Percentiles rank a stretch among this genome's conserved stretches.
Evolutionary conservation across 2,329 filamentous ascomycete species (phyloP).

Genomic region (Trichoderma endophyticum): DNA sequence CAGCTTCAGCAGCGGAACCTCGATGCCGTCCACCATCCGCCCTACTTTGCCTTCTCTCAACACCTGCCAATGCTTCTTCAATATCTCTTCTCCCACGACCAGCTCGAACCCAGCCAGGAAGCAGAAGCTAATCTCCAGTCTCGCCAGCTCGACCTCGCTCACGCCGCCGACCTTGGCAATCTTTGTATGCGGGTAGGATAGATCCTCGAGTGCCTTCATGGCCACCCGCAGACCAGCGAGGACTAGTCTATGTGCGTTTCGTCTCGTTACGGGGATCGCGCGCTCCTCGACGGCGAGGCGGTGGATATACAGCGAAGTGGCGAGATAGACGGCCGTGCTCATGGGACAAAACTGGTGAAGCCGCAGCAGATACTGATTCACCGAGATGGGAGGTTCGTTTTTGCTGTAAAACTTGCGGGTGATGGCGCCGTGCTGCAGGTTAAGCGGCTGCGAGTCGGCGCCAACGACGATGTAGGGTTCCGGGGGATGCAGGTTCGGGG

Average conservation of each 20-base stretch:
- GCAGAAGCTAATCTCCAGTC: constrained; percentile 85
- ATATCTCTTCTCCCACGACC: constrained; percentile 44
- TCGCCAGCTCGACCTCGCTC: constrained; percentile 73
- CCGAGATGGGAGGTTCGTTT: constrained; percentile 73
- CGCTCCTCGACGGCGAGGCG: constrained; percentile 74
- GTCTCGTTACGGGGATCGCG: constrained; percentile 73
- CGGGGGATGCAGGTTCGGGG: constrained; percentile 30
- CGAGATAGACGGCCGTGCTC: constrained; percentile 89
- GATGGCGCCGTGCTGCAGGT: constrained; percentile 78
- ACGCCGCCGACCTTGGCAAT: constrained; percentile 88
- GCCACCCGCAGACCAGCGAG: constrained; percentile 82
- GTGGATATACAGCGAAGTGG: constrained; percentile 83
- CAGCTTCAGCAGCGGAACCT: constrained; percentile 30
- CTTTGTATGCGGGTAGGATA: constrained; percentile 79
- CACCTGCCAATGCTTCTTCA: constrained; percentile 35
- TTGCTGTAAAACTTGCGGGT: constrained; percentile 93
- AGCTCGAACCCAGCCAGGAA: constrained; percentile 84
- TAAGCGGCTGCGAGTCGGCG: constrained; percentile 68
- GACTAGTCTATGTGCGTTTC: constrained; percentile 83
- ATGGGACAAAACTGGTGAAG: constrained; percentile 91
- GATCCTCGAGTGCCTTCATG: constrained; percentile 92
- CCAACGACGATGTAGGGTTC: constrained; percentile 59
- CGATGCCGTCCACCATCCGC: constrained; percentile 25
- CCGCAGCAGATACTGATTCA: constrained; percentile 80
- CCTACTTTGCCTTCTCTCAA: constrained; percentile 31